Conservation (phyloP, 2,329 filamentous ascomycete genomes). For the Epichloe uncinata region DNA sequence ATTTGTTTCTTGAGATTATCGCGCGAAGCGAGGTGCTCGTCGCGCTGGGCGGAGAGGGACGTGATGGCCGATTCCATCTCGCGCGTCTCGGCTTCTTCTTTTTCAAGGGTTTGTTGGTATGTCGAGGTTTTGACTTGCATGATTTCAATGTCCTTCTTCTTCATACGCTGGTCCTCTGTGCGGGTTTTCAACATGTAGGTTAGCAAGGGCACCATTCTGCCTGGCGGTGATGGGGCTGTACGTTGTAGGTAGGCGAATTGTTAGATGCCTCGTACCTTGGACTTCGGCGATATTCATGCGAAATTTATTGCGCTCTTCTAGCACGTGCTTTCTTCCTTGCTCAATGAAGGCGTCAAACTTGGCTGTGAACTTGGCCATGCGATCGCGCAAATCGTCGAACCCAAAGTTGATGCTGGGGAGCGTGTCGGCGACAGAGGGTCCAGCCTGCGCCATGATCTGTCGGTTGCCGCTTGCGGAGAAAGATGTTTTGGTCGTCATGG, state of each 20-base stretch:
- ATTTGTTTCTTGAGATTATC: constrained; percentile 49
- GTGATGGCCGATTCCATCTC: constrained; percentile 58
- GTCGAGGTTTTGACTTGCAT: constrained; percentile 55
- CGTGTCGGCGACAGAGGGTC: constrained; percentile 58
- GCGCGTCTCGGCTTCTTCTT: constrained; percentile 61
- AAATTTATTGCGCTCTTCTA: constrained; percentile 91
- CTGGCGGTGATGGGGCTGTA: neutral
- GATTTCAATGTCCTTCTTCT: constrained; percentile 77
- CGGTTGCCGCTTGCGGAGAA: constrained; percentile 48
- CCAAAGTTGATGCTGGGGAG: constrained; percentile 89
- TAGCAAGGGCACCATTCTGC: neutral
- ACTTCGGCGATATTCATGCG: constrained; percentile 80
- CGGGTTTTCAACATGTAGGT: neutral
- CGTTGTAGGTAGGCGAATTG: neutral
- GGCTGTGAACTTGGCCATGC: constrained; percentile 84
- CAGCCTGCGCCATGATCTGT: constrained; percentile 43
- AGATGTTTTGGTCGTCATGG: neutral
- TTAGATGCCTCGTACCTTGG: constrained; percentile 49
- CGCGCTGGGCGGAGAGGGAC: constrained; percentile 44
- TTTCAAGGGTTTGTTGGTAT: constrained; percentile 60
- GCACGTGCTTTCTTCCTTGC: constrained; percentile 71
- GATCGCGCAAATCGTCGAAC: constrained; percentile 87
- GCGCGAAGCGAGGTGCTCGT: constrained; percentile 43
- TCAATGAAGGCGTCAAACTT: constrained; percentile 93
- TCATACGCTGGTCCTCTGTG: constrained; percentile 81